phyloP scores from a whole-genome alignment of 192 early-diverging fungal genomes.

The Ambispora gerdemannii region DNA sequence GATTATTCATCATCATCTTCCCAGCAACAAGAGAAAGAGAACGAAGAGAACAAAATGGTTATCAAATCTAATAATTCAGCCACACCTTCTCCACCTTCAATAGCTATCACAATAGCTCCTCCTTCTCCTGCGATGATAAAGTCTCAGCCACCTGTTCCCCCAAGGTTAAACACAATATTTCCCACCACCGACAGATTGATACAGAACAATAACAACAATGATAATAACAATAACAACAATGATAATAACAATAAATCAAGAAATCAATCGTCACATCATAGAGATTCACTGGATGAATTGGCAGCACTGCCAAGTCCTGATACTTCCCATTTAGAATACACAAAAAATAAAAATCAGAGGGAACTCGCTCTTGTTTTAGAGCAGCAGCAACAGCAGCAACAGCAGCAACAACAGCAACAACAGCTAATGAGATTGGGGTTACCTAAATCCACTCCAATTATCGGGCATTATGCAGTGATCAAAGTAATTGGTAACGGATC shows the following conservation, averaged over 20 bases:
- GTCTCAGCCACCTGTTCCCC: background rate
- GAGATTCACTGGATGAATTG: conserved; percentile 12
- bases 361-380: background rate
- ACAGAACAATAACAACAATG: background rate
- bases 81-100: background rate
- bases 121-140: background rate
- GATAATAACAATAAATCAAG: background rate
- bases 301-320: conserved; percentile 27
- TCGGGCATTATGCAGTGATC: conserved; percentile 17
- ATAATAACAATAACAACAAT: background rate
- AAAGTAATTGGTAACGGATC: conserved; percentile 51
- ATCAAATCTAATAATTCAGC: background rate
- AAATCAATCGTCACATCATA: conserved; percentile 11
- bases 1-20: no score
- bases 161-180: conserved; percentile 1
- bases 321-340: conserved; percentile 17
- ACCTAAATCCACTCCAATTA: background rate
- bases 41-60: background rate
- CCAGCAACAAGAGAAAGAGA: background rate
- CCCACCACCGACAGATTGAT: background rate
- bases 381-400: background rate
- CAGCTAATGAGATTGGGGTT: conserved; percentile 9
- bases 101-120: background rate
- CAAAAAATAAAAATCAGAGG: background rate
- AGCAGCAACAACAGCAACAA: background rate